Evolutionary conservation across 2,329 filamentous ascomycete genomes (phyloP), one percentile per base, ranked within the genome.

Genomic region (Leptographium galeiforme): DNA sequence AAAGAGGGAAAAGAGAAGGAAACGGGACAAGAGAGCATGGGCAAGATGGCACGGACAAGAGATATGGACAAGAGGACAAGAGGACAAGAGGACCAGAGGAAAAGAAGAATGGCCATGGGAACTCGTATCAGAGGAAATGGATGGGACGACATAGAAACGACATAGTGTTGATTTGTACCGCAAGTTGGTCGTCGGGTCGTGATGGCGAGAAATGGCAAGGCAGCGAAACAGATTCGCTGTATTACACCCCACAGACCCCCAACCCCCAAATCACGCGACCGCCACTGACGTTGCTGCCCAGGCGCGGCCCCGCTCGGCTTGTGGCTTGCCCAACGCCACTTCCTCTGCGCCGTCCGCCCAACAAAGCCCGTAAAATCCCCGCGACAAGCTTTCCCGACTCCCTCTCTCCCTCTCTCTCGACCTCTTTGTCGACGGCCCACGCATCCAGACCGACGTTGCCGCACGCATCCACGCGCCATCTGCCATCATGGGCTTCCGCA

Each of bases 401-500:
- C 16, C 16, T 16, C 41, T 12, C 11, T n/a, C 30, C 8, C 32
- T 25, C 33, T 25, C 40, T 45, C 18, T 12, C 16, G 33, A 50
- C 12, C 11, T 13, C n/a, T 32, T 34, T 10, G 25, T 34, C 16
- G 14, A 48, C 45, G 19, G 36, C 45, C 13, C 13, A n/a, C 30
- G 8, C 30, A 12, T 16, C 14, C 16, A 48, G n/a, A 34, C 32
- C 25, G 19, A 19, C 43, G 10, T 12, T 5, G 11, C 43, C 33
- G 14, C 7, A 51, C 16, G 16, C 5, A n/a, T 19, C n/a, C 10
- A 12, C 44, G 11, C 32, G 19, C 40, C 49, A 11, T 34, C 30
- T 10, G 16, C 44, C 47, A 55, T 45, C 68, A 86, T 89, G 79
- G 75, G 80, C 61, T 80, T 78, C 62, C 81, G 76, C 62, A 81